These are phyloP conservation scores for Sodiomyces alkalinus DNA, from an alignment of 2,329 filamentous ascomycete genomes.

Conservation along the genomic window DNA sequence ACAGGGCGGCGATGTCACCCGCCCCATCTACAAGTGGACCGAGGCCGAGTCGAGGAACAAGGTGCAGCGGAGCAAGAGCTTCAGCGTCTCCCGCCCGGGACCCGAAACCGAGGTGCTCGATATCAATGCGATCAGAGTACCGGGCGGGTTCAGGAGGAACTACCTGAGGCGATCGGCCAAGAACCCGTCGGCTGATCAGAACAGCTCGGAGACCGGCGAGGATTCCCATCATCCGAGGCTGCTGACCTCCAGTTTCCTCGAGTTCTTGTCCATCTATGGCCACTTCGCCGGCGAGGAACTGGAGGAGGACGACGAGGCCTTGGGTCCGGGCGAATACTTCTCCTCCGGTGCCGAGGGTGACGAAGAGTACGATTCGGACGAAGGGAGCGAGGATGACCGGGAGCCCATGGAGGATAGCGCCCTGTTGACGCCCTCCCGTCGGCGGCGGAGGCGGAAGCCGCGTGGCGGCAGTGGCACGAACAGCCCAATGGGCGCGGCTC, in stretches of 20 bases:
- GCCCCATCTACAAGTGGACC: slow-evolving; percentile 93
- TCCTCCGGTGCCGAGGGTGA: slow-evolving; percentile 59
- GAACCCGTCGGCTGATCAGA: slow-evolving; percentile 33
- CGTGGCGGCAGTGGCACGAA: slow-evolving; percentile 63
- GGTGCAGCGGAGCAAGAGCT: slow-evolving; percentile 73
- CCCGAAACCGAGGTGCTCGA: slow-evolving; percentile 70
- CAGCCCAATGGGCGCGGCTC: slow-evolving; percentile 60
- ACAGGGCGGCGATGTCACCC: slow-evolving; percentile 87
- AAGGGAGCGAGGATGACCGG: slow-evolving; percentile 45
- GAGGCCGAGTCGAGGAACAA: slow-evolving; percentile 59
- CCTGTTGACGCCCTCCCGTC: slow-evolving; percentile 60
- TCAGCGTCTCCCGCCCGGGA: slow-evolving; percentile 60
- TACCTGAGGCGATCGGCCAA: slow-evolving; percentile 65
- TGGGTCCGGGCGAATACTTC: slow-evolving; percentile 83
- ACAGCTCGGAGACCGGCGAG: slow-evolving; percentile 23
- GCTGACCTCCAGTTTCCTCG: slow-evolving; percentile 85
- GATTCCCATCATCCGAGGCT: slow-evolving; percentile 39
- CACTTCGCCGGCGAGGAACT: slow-evolving; percentile 96
- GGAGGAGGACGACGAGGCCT: slow-evolving; percentile 86
- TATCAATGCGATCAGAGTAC: slow-evolving; percentile 81
- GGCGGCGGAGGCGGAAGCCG: slow-evolving; percentile 61
- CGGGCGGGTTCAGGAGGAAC: slow-evolving; percentile 85
- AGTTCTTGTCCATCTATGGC: slow-evolving; percentile 88
- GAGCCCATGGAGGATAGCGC: slow-evolving; percentile 82
- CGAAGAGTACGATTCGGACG: slow-evolving; percentile 27